Conservation (phyloP, 345 rosid genomes). For the Gossypium arboreum region DNA sequence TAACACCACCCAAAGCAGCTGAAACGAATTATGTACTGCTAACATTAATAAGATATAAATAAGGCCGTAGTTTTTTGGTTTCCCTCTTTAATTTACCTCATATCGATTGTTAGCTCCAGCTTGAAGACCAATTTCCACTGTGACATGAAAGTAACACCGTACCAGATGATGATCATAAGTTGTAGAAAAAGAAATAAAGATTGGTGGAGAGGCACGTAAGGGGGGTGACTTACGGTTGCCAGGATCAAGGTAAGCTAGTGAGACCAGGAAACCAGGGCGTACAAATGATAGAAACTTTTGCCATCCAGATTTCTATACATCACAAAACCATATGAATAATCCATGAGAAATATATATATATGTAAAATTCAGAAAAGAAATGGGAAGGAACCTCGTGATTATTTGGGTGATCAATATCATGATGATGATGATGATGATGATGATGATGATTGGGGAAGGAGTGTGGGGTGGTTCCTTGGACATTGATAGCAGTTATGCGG, state of each 20-base stretch:
- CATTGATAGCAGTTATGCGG: conserved; percentile 30
- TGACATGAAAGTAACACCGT: background rate
- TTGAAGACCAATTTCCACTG: conserved; percentile 64
- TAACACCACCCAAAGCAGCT: too few species aligned
- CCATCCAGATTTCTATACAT: conserved; percentile 47
- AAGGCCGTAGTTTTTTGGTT: too few species aligned
- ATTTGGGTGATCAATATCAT: too few species aligned
- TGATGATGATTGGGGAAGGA: too few species aligned
- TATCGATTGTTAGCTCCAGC: too few species aligned
- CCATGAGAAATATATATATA: background rate
- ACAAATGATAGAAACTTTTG: conserved; percentile 41
- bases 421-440: too few species aligned
- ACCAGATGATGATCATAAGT: background rate
- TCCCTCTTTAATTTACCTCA: too few species aligned
- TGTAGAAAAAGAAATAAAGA: background rate
- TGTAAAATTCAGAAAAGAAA: background rate
- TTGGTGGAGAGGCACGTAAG: background rate
- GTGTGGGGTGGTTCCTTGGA: conserved; percentile 19
- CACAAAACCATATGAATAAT: background rate
- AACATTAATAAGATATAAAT: too few species aligned
- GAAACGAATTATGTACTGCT: too few species aligned
- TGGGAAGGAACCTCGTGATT: background rate
- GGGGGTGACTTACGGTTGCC: conserved; percentile 38
- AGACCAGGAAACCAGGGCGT: conserved; percentile 67
- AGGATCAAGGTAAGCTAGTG: conserved; percentile 64